Evolutionary conservation across 768 basidiomycete genomes (phyloP).

Genomic region (Serendipita sp.): DNA sequence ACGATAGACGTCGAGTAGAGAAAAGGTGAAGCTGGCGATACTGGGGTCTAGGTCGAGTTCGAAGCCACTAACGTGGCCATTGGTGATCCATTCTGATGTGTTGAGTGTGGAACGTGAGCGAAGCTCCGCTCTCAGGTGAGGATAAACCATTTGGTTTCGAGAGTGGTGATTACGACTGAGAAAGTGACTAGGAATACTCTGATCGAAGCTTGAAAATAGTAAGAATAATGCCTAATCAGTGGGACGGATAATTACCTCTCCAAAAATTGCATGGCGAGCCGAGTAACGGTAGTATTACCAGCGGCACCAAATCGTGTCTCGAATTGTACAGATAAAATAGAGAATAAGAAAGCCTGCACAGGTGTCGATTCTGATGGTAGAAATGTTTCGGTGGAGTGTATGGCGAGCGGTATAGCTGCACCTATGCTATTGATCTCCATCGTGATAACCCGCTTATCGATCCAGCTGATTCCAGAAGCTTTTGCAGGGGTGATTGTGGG

Average conservation of each 20-base stretch:
- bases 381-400: slow-evolving; percentile 33
- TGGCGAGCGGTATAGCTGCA: slow-evolving; percentile 74
- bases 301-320: slow-evolving; percentile 58
- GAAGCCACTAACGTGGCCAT: slow-evolving; percentile 68
- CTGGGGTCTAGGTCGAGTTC: slow-evolving; percentile 69
- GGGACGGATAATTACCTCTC: slow-evolving; percentile 35
- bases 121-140: slow-evolving; percentile 64
- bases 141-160: slow-evolving; percentile 59
- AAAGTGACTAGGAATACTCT: slow-evolving; percentile 56
- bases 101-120: slow-evolving; percentile 35
- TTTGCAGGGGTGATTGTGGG: slow-evolving; percentile 8
- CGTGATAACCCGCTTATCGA: slow-evolving; percentile 28
- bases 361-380: slow-evolving; percentile 21
- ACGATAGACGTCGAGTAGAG: slow-evolving; percentile 73
- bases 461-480: slow-evolving; percentile 17
- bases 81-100: slow-evolving; percentile 41
- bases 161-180: slow-evolving; percentile 48
- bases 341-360: slow-evolving; percentile 73
- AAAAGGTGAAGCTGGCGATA: slow-evolving; percentile 63
- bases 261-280: slow-evolving; percentile 76
- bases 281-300: slow-evolving; percentile 55
- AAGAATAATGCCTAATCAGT: not conserved
- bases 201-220: slow-evolving; percentile 50
- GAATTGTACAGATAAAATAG: slow-evolving; percentile 62
- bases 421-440: slow-evolving; percentile 55